Conservation (phyloP, 2,329 filamentous ascomycete genomes). For the Pseudogymnoascus sp. region DNA sequence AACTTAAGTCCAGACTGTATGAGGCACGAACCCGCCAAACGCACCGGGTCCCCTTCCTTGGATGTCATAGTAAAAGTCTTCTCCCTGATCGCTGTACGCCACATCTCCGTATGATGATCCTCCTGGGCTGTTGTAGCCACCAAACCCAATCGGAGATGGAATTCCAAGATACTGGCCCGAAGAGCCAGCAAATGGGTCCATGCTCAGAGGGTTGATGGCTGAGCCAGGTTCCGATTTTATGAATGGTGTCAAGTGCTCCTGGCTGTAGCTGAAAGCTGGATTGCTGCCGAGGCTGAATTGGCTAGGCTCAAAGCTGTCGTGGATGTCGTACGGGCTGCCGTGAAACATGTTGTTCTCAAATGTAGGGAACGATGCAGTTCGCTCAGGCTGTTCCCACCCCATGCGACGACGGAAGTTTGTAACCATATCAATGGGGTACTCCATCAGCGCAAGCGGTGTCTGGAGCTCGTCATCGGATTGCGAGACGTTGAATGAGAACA, state of each 20-base stretch:
- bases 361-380: conserved; percentile 52
- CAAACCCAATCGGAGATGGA: conserved; percentile 49
- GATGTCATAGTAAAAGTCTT: conserved; percentile 23
- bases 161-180: conserved; percentile 52
- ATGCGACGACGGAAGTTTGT: conserved; percentile 60
- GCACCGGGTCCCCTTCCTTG: conserved; percentile 24
- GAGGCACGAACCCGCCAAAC: conserved; percentile 30
- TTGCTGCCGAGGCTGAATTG: conserved; percentile 46
- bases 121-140: conserved; percentile 48
- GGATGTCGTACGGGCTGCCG: conserved; percentile 30
- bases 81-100: conserved; percentile 52
- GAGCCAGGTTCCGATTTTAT: conserved; percentile 39
- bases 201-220: conserved; percentile 44
- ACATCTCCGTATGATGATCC: conserved; percentile 52
- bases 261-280: conserved; percentile 54
- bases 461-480: conserved; percentile 49
- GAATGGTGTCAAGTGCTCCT: conserved; percentile 51
- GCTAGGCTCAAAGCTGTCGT: conserved; percentile 34
- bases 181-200: conserved; percentile 45
- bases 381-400: conserved; percentile 54
- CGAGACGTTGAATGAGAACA: conserved; percentile 59
- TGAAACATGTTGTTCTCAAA: conserved; percentile 49
- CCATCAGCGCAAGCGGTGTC: conserved; percentile 59
- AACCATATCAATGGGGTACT: conserved; percentile 62
- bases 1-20: conserved; percentile 29